Conservation (phyloP, 1,284 basidiomycete species). For the Tylopilus orsonianus region DNA sequence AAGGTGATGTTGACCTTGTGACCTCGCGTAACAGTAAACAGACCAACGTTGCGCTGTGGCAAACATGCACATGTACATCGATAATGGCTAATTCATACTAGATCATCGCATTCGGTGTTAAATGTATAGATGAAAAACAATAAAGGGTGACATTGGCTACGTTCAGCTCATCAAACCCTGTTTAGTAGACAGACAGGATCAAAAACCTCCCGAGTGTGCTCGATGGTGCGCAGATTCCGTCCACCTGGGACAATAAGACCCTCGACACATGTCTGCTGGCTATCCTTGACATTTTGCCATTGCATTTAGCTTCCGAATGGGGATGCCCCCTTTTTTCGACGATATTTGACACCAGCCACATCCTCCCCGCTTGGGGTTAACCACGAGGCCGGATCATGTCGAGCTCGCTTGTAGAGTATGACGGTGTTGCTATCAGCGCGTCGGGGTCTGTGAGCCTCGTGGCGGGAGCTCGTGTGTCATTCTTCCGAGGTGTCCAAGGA, state of each 20-base stretch:
- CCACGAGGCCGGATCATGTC: background rate
- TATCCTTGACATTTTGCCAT: background rate
- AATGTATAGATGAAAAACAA: background rate
- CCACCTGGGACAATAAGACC: background rate
- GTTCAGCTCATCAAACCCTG: background rate
- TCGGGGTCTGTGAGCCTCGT: background rate
- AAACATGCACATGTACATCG: constrained; percentile 2
- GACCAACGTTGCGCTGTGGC: background rate
- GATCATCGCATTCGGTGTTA: background rate
- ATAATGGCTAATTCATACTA: constrained; percentile 2
- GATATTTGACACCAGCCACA: background rate
- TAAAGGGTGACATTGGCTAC: background rate
- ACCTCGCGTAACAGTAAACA: background rate
- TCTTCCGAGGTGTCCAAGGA: background rate
- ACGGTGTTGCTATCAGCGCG: background rate
- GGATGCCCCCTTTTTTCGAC: background rate
- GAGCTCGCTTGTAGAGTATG: background rate
- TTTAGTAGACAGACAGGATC: background rate
- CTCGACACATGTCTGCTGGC: background rate
- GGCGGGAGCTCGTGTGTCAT: background rate
- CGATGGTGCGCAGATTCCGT: background rate
- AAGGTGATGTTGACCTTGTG: background rate
- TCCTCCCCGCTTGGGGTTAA: background rate
- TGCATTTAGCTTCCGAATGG: background rate
- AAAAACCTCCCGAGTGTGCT: background rate